Base-by-base conservation (phyloP, 2,329 filamentous ascomycete species). In the Dactylonectria macrodidyma region DNA sequence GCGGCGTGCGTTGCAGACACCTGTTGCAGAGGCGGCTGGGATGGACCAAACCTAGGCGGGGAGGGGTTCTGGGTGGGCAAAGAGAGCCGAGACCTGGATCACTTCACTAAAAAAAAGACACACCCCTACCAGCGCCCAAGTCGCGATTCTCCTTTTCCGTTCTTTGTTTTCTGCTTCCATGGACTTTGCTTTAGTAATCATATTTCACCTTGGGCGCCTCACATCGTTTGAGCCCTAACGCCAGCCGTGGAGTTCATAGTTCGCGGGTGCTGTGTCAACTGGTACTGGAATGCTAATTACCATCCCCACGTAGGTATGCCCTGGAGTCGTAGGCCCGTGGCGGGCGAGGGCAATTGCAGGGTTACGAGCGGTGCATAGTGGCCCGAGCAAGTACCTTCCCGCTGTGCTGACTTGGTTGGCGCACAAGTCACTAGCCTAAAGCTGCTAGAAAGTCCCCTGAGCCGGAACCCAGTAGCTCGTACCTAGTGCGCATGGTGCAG, bases 41-140 rank as follows among this genome's bases (percentile, higher is more conserved):
- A 55, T 63, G 62, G 62, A 19, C 38, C 51, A 57, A n/a, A n/a
- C 38, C 12, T 12, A 44, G 41, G 16, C 41, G 41, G 41, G n/a
- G 8, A n/a, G 34, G 38, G 22, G 41, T 34, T 24, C 36, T 59
- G 44, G 56, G 50, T 46, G 38, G 54, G 19, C 14, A 41, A 59
- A 52, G 48, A 12, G 47, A 60, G 14, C 58, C 63, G 57, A 57
- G 51, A 58, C 63, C 44, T 59, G 51, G 52, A 66, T 55, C 26
- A 41, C 50, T 36, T 66, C 64, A 56, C 54, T 66, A 66, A 66
- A 66, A 66, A 66, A 66, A 62, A 66, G 64, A 66, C 62, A 65
- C 47, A 34, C 38, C 33, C 59, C 33, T 56, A 57, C 59, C 62
- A 41, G 24, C 38, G 38, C 64, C 55, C 52, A 51, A 48, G 58